Percentiles rank a stretch among this genome's conserved stretches.
These are phyloP conservation scores for Leccinum brunneo-olivaceum DNA, from an alignment of 1,284 basidiomycete species.

Conservation along the genomic window DNA sequence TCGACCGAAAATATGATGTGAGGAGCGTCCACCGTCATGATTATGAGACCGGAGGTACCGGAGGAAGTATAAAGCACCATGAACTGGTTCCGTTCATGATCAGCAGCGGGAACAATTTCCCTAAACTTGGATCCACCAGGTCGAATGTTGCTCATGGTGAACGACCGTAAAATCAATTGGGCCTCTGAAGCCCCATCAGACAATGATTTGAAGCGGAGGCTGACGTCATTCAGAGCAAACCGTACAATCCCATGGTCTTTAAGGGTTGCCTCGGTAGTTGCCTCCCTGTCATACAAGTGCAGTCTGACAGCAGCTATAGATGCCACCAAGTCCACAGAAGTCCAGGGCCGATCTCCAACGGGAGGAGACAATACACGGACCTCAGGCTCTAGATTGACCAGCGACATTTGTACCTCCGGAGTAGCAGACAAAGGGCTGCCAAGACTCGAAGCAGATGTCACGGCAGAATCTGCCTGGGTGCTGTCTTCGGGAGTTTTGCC, in stretches of 20 bases:
- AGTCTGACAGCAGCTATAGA: conserved; percentile 73
- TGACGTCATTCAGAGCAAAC: conserved; percentile 80
- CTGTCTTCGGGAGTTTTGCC: conserved; percentile 35
- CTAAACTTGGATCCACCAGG: conserved; percentile 82
- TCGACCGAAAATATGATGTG: conserved; percentile 92
- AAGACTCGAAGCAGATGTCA: conserved; percentile 10
- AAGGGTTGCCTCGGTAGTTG: conserved; percentile 54
- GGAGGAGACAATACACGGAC: conserved; percentile 29
- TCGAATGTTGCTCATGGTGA: conserved; percentile 88
- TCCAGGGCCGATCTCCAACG: conserved; percentile 40
- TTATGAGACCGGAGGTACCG: conserved; percentile 63
- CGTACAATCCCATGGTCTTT: conserved; percentile 79
- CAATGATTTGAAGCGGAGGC: conserved; percentile 77
- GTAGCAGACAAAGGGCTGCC: conserved; percentile 5
- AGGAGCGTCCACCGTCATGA: conserved; percentile 91
- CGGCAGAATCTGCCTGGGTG: conserved; percentile 23
- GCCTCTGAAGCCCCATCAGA: conserved; percentile 82
- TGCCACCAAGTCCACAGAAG: conserved; percentile 74
- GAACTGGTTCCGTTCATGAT: conserved; percentile 89
- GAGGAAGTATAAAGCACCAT: conserved; percentile 88
- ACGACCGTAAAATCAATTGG: conserved; percentile 83
- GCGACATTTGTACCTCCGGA: conserved; percentile 4
- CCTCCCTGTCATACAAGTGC: conserved; percentile 82
- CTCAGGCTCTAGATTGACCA: conserved; percentile 56
- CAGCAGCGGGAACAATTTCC: conserved; percentile 90